Evolutionary conservation across 1,139 yeast genomes (phyloP).

Genomic region (Ogataea hybrid): DNA sequence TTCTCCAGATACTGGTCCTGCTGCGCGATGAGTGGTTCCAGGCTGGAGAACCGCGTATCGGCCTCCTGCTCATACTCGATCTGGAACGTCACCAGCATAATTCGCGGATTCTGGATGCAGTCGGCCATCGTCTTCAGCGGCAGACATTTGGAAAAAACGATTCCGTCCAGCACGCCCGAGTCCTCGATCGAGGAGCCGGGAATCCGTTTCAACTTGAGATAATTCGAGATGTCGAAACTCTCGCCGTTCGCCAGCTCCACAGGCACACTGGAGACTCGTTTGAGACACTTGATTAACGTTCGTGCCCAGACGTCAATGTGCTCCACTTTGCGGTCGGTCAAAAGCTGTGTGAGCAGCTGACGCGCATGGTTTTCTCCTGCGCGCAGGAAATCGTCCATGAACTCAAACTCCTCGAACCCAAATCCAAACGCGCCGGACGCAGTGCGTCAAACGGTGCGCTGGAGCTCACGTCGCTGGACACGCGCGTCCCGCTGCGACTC

Average conservation of each 20-base stretch:
- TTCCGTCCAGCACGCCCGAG: slow-evolving; percentile 68
- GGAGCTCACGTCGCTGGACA: slow-evolving; percentile 22
- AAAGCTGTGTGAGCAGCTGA: slow-evolving; percentile 57
- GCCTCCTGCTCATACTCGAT: slow-evolving; percentile 73
- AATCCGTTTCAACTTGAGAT: slow-evolving; percentile 80
- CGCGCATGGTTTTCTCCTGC: slow-evolving; percentile 41
- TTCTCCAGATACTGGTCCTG: slow-evolving; percentile 83
- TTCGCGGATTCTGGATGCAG: slow-evolving; percentile 61
- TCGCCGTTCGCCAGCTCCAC: slow-evolving; percentile 62
- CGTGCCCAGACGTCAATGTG: slow-evolving; percentile 56
- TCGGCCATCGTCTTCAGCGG: slow-evolving; percentile 83
- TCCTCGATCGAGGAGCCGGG: slow-evolving; percentile 60
- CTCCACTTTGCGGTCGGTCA: slow-evolving; percentile 63
- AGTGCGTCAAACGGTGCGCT: slow-evolving; percentile 6
- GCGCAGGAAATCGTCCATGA: slow-evolving; percentile 31
- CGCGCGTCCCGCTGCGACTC: slow-evolving; percentile 44
- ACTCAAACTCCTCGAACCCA: slow-evolving; percentile 27
- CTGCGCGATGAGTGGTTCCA: slow-evolving; percentile 84
- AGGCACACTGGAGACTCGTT: slow-evolving; percentile 44
- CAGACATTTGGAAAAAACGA: slow-evolving; percentile 79
- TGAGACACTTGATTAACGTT: slow-evolving; percentile 46
- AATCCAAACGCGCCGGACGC: slow-evolving; percentile 29
- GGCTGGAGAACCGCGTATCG: slow-evolving; percentile 58
- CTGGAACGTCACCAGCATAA: slow-evolving; percentile 84
- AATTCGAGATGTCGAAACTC: slow-evolving; percentile 80